Conservation (phyloP, 2,329 filamentous ascomycete genomes). For the Apiospora pterosperma region DNA sequence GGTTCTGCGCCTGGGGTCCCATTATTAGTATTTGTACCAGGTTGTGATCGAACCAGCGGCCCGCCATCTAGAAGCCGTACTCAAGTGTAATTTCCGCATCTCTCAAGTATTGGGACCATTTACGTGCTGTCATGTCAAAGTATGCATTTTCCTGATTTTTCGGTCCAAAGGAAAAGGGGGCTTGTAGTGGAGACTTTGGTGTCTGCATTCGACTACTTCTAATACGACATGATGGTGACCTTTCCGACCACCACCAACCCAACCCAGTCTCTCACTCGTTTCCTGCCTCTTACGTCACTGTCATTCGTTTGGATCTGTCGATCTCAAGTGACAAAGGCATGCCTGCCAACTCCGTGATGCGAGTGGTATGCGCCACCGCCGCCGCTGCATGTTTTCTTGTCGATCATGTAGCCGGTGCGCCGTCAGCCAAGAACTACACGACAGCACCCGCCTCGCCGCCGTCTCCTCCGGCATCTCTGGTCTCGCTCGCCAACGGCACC, state of each 20-base stretch:
- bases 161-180: not conserved
- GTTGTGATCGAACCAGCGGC: too few species aligned
- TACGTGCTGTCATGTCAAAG: not conserved
- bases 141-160: too few species aligned
- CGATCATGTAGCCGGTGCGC: not conserved
- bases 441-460: not conserved
- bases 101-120: too few species aligned
- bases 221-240: not conserved
- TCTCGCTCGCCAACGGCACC: constrained; percentile 37
- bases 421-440: too few species aligned
- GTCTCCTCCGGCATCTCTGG: constrained; percentile 21
- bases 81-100: too few species aligned
- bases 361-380: not conserved
- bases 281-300: not conserved
- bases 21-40: too few species aligned
- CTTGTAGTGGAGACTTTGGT: not conserved
- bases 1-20: too few species aligned
- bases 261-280: not conserved
- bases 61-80: too few species aligned
- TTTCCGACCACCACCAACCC: not conserved
- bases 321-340: not conserved
- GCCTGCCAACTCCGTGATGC: not conserved
- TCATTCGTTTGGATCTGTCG: not conserved
- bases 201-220: not conserved
- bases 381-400: not conserved